A percentile compares a stretch with the other conserved stretches of the same genome.
Conservation (phyloP, 208 protist species). For the Leishmania guyanensis region DNA sequence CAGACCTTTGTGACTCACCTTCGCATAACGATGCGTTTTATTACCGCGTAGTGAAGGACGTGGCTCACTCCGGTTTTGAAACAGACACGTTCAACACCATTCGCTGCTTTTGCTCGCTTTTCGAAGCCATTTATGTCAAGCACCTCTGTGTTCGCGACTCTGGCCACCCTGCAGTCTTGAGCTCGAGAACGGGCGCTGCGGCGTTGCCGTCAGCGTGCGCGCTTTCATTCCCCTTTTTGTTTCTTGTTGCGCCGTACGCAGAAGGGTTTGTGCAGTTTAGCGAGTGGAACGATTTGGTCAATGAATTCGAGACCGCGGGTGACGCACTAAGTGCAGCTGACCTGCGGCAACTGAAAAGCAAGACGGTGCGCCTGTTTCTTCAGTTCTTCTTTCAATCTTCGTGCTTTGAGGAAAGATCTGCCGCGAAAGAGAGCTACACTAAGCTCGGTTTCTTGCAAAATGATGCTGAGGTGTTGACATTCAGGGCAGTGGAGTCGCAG, state of each 20-base stretch:
- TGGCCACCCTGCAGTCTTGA: conserved; percentile 10
- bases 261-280: conserved; percentile 67
- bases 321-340: conserved; percentile 27
- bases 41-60: conserved; percentile 54
- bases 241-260: conserved; percentile 66
- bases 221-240: conserved; percentile 79
- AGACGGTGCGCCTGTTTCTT: conserved; percentile 39
- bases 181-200: neutral
- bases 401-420: conserved; percentile 12
- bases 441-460: conserved; percentile 38
- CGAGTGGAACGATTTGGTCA: conserved; percentile 30
- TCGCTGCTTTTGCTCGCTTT: conserved; percentile 63
- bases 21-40: conserved; percentile 70
- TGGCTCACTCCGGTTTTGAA: conserved; percentile 52
- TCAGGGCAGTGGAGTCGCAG: conserved; percentile 43
- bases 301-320: conserved; percentile 18
- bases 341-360: conserved; percentile 18
- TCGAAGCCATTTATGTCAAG: conserved; percentile 65
- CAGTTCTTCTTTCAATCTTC: conserved; percentile 55
- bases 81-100: conserved; percentile 55
- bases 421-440: conserved; percentile 16
- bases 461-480: conserved; percentile 56
- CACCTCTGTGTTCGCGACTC: conserved; percentile 32
- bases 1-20: conserved; percentile 19
- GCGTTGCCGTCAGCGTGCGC: conserved; percentile 13